These are phyloP conservation scores for Solanum hybrid DNA, from an alignment of 305 asterid species.

Conservation along the genomic window DNA sequence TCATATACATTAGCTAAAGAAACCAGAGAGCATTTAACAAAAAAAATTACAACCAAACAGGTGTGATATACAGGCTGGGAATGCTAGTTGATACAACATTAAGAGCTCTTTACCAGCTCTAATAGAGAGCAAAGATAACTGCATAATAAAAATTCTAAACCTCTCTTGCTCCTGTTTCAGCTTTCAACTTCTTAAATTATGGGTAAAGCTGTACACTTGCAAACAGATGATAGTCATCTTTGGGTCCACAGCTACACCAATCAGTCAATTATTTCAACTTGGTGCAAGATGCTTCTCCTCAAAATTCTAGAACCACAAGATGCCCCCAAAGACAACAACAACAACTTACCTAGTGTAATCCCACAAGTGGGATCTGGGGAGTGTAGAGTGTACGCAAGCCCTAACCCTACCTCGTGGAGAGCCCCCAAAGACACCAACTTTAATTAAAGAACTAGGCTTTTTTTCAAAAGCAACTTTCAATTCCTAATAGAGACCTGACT, in stretches of 20 bases:
- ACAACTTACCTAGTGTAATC: not conserved
- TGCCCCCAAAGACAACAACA: not conserved
- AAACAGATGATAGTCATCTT: not conserved
- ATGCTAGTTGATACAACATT: not conserved
- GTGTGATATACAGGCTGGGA: not conserved
- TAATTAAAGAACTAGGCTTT: not conserved
- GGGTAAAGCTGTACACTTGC: not conserved
- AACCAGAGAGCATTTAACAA: not conserved
- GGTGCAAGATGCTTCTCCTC: not conserved
- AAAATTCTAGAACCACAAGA: not conserved
- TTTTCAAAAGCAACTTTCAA: not conserved
- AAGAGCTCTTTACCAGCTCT: not conserved
- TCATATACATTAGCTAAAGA: not conserved
- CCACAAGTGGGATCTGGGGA: not conserved
- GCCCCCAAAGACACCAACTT: not conserved
- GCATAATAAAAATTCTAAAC: not conserved
- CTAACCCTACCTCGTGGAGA: not conserved
- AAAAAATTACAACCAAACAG: not conserved
- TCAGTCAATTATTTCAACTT: not conserved
- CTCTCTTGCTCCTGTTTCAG: not conserved
- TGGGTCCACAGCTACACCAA: not conserved
- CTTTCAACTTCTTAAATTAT: not conserved
- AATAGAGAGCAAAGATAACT: not conserved
- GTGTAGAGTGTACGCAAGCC: not conserved
- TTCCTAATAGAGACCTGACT: not conserved